A percentile compares a stretch with the other conserved stretches of the same genome.
Evolutionary conservation across 2,329 filamentous ascomycete species (phyloP).

Genomic region (Trichoderma aggressivum): DNA sequence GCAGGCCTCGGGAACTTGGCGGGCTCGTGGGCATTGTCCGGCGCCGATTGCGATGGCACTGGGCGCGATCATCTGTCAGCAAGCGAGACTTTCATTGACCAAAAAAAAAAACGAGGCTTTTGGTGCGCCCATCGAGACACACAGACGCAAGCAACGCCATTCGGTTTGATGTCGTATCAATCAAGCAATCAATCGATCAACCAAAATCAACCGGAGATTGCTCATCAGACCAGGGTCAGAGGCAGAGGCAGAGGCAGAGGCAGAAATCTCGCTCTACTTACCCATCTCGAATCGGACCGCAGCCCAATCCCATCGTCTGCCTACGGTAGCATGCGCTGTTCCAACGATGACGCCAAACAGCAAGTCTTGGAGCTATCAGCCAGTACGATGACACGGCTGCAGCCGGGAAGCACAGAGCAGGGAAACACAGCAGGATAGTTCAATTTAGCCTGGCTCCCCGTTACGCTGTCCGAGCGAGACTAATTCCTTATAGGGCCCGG

Average conservation of each 20-base stretch:
- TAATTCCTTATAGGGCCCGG: constrained; percentile 16
- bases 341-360: background rate
- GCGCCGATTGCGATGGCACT: constrained; percentile 60
- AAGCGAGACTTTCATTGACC: background rate
- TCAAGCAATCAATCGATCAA: background rate
- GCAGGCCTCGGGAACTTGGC: constrained; percentile 49
- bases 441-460: constrained; percentile 11
- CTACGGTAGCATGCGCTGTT: constrained; percentile 22
- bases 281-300: constrained; percentile 28
- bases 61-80: constrained; percentile 21
- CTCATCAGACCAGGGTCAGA: background rate
- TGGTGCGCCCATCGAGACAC: background rate
- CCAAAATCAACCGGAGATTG: background rate
- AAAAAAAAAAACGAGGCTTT: background rate
- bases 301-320: constrained; percentile 24
- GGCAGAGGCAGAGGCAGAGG: background rate
- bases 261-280: constrained; percentile 20
- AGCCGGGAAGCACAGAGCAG: constrained; percentile 14
- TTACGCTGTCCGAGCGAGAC: constrained; percentile 7
- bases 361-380: constrained; percentile 7
- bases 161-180: background rate
- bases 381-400: constrained; percentile 16
- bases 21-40: constrained; percentile 52
- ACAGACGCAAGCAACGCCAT: background rate
- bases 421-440: constrained; percentile 15